phyloP scores from a whole-genome alignment of 148 eudicot genomes.

The Chenopodium suecicum region DNA sequence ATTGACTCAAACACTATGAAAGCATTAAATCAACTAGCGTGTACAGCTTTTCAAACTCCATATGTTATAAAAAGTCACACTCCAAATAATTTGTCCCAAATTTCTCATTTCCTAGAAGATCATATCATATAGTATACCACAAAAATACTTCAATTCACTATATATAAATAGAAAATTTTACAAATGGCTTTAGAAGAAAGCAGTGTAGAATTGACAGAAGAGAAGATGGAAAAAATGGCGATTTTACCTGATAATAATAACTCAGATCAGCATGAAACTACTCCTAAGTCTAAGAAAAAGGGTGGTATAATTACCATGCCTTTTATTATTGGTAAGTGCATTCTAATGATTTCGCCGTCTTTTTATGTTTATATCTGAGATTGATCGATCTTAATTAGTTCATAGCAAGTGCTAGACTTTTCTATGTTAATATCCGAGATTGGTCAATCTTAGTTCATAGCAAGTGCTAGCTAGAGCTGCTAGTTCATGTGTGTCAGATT shows the following conservation, averaged over 20 bases:
- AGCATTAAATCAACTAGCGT: too few species aligned
- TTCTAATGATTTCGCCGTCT: neutral
- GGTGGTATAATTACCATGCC: conserved; percentile 28
- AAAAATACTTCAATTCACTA: too few species aligned
- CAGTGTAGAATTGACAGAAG: neutral
- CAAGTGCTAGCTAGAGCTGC: too few species aligned
- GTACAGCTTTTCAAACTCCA: too few species aligned
- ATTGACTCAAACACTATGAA: too few species aligned
- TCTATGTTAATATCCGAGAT: neutral
- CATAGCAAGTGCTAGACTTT: neutral
- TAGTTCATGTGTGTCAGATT: too few species aligned
- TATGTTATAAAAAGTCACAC: too few species aligned
- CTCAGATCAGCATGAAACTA: conserved; percentile 7
- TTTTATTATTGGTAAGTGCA: conserved; percentile 18
- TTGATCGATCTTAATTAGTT: too few species aligned
- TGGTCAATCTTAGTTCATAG: too few species aligned
- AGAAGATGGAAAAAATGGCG: conserved; percentile 6
- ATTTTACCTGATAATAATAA: neutral
- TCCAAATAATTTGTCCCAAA: too few species aligned
- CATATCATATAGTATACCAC: neutral
- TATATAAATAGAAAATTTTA: too few species aligned
- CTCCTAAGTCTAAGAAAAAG: conserved; percentile 6
- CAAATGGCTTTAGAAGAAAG: neutral
- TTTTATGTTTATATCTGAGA: neutral
- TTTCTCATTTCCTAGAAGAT: neutral